Conservation (phyloP, 192 early-diverging fungal species). For the Umbelopsis vinacea region DNA sequence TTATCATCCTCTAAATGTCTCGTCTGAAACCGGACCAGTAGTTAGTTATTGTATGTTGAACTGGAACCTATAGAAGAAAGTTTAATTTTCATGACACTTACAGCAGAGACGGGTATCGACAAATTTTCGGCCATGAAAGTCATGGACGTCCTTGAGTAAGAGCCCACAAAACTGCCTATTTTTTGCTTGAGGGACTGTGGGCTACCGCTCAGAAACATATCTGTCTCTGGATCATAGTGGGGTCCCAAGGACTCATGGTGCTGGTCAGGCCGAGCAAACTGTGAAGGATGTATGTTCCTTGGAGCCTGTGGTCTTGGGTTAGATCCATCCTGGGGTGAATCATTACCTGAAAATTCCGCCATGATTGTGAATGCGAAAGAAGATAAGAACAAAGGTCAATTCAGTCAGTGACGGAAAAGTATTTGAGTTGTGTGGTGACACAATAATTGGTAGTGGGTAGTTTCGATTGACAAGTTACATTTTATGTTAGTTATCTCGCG, state of each 20-base stretch:
- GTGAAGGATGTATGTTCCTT: constrained; percentile 33
- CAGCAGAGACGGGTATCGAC: constrained; percentile 2
- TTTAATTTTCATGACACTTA: background rate
- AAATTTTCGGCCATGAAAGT: constrained; percentile 43
- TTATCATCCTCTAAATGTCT: constrained; percentile 10
- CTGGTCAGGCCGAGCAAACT: constrained; percentile 12
- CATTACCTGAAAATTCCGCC: constrained; percentile 17
- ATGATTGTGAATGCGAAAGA: background rate
- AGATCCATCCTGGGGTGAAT: background rate
- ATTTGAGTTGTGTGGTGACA: background rate
- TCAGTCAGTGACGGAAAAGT: background rate
- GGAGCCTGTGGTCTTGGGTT: background rate
- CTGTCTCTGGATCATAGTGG: background rate
- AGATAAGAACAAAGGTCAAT: background rate
- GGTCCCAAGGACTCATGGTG: constrained; percentile 9
- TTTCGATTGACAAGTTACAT: too few relatives aligned
- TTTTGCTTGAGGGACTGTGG: constrained; percentile 16
- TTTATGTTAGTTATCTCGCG: too few relatives aligned
- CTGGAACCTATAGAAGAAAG: background rate
- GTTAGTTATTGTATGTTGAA: background rate
- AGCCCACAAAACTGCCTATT: constrained; percentile 35
- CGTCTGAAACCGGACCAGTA: background rate
- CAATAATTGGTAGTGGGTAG: background rate
- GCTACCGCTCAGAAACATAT: background rate
- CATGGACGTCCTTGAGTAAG: constrained; percentile 38